These are phyloP conservation scores for Xylaria flabelliformis DNA, from an alignment of 495 filamentous ascomycete species.

Conservation along the genomic window DNA sequence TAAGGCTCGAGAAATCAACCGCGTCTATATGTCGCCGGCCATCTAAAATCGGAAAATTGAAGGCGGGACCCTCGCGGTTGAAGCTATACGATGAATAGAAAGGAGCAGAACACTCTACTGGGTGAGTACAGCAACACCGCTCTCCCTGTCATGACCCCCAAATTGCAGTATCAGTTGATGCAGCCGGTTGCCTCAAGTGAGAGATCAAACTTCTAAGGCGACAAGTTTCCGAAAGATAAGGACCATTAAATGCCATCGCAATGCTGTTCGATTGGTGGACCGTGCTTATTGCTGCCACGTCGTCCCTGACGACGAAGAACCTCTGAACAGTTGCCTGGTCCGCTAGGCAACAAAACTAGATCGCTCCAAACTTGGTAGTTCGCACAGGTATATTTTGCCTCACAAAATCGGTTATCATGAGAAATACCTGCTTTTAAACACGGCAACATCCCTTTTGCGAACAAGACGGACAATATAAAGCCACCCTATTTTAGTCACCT, in stretches of 20 bases:
- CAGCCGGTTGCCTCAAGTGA: neutral
- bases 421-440: neutral
- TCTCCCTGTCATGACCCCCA: neutral
- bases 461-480: neutral
- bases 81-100: slow-evolving; percentile 33
- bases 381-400: neutral
- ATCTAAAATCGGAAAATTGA: neutral
- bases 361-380: neutral
- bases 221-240: neutral
- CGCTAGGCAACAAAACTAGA: neutral
- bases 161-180: neutral
- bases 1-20: neutral
- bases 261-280: neutral
- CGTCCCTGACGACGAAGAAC: neutral
- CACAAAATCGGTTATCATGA: neutral
- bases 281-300: neutral
- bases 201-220: neutral
- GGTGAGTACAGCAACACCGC: slow-evolving; percentile 30
- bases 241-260: neutral
- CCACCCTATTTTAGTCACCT: neutral
- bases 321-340: neutral
- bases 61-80: neutral
- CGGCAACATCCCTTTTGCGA: neutral
- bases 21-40: neutral
- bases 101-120: slow-evolving; percentile 29